A percentile compares a stretch with the other conserved stretches of the same genome.
phyloP scores from a whole-genome alignment of 257 asterid genomes.

The Echites panduratus region DNA sequence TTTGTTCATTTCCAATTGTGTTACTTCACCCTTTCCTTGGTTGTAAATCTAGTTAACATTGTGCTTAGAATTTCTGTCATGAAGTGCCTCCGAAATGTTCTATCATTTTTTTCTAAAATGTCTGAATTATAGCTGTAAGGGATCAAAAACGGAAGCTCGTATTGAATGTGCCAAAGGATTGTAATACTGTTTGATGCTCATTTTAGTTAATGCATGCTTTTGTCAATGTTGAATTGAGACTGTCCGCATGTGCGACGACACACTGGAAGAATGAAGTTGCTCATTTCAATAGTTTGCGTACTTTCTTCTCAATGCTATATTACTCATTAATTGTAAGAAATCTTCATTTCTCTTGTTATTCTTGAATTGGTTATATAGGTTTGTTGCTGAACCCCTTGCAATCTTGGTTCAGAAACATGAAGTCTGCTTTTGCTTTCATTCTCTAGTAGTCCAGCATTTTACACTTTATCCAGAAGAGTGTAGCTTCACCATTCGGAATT shows the following conservation, averaged over 20 bases:
- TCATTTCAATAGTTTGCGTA: too few species aligned
- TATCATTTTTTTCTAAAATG: too few species aligned
- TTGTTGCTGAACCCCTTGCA: background rate
- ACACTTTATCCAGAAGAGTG: background rate
- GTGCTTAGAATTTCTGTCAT: background rate
- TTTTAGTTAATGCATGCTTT: too few species aligned
- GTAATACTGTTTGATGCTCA: too few species aligned
- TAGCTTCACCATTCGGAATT: background rate
- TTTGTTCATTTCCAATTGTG: background rate
- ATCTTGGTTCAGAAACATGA: background rate
- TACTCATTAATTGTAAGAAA: background rate
- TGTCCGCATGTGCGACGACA: too few species aligned
- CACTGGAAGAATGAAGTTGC: too few species aligned
- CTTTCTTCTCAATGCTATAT: background rate
- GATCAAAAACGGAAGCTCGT: too few species aligned
- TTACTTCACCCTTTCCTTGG: background rate
- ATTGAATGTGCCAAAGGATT: too few species aligned
- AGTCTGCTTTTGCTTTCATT: background rate
- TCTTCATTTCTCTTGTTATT: background rate
- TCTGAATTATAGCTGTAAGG: too few species aligned
- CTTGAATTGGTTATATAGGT: background rate
- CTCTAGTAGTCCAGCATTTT: background rate
- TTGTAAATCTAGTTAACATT: background rate
- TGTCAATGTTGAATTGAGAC: too few species aligned
- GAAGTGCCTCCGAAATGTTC: background rate